Percentiles rank a stretch among this genome's conserved stretches.
phyloP scores from a whole-genome alignment of 176 grass and related monocot genomes.

The Neostapfia colusana region DNA sequence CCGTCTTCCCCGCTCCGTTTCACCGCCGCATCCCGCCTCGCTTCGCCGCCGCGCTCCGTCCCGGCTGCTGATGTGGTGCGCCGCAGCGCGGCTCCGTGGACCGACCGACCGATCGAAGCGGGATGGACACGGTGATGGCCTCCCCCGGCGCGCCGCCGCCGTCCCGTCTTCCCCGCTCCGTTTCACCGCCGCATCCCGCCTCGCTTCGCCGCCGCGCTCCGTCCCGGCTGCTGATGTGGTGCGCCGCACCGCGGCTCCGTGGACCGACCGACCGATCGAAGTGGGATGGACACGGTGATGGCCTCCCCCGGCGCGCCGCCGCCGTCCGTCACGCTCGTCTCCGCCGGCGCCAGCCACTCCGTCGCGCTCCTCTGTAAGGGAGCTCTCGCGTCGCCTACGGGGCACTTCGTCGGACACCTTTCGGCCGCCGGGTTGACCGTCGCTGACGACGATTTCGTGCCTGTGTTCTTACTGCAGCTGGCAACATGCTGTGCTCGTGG shows the following conservation, averaged over 20 bases:
- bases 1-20: constrained; percentile 39
- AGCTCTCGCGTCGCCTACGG: neutral
- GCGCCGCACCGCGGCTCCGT: neutral
- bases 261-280: neutral
- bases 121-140: constrained; percentile 40
- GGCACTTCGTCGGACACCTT: constrained; percentile 16
- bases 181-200: too few relatives aligned
- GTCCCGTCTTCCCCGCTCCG: neutral
- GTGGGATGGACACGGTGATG: constrained; percentile 40
- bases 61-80: too few relatives aligned
- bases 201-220: too few relatives aligned
- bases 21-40: constrained; percentile 25
- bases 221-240: too few relatives aligned
- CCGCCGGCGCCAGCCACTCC: constrained; percentile 92
- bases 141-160: constrained; percentile 27
- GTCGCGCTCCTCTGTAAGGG: constrained; percentile 91
- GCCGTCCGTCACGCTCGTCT: constrained; percentile 63
- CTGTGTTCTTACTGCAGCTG: constrained; percentile 49
- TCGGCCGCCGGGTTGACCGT: too few relatives aligned
- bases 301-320: constrained; percentile 31
- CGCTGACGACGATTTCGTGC: neutral
- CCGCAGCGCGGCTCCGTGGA: neutral
- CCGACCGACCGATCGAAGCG: constrained; percentile 3
- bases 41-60: neutral
- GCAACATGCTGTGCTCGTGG: constrained; percentile 87